Conservation (phyloP, 2,329 filamentous ascomycete genomes). For the Zymoseptoria brevis region DNA sequence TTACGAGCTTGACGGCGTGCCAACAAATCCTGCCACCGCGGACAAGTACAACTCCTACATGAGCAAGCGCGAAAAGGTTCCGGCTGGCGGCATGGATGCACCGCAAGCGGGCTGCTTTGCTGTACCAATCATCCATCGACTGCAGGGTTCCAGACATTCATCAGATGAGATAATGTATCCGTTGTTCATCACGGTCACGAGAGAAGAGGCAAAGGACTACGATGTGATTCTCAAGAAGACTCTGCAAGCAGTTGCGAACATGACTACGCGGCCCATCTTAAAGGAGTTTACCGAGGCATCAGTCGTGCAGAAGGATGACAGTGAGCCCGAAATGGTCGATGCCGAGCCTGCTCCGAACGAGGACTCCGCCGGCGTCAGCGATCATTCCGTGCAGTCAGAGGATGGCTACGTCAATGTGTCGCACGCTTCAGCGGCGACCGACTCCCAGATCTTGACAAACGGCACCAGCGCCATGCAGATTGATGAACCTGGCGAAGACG, state of each 20-base stretch:
- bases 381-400: conserved; percentile 76
- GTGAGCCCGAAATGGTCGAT: conserved; percentile 7
- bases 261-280: conserved; percentile 64
- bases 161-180: conserved; percentile 19
- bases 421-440: conserved; percentile 1
- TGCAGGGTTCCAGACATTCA: conserved; percentile 32
- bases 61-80: conserved; percentile 39
- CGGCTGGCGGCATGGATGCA: conserved; percentile 45
- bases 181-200: conserved; percentile 65
- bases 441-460: conserved; percentile 1
- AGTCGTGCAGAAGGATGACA: background rate
- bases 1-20: conserved; percentile 68
- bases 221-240: conserved; percentile 74
- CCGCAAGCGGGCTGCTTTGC: conserved; percentile 57
- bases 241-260: conserved; percentile 63
- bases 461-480: conserved; percentile 6
- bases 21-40: conserved; percentile 65
- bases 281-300: conserved; percentile 35
- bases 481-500: conserved; percentile 1
- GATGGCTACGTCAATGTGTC: conserved; percentile 79
- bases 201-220: conserved; percentile 61
- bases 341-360: conserved; percentile 33
- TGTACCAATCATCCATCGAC: conserved; percentile 67
- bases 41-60: conserved; percentile 35
- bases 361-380: conserved; percentile 53